Evolutionary conservation across 345 rosid species (phyloP), one percentile per base, ranked within the genome.

Genomic region (Cardamine occulta): DNA sequence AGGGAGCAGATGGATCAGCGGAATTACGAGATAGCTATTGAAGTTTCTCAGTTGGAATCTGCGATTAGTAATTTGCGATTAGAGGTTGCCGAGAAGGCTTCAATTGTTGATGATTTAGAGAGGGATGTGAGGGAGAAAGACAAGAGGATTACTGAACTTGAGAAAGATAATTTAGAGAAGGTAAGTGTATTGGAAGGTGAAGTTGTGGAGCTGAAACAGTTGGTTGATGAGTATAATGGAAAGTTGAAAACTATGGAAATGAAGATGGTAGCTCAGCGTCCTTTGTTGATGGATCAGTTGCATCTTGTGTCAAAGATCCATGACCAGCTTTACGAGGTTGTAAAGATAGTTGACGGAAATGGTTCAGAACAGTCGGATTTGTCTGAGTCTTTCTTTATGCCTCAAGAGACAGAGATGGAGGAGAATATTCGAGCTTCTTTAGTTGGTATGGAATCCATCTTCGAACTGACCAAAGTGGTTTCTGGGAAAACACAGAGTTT

Each of bases 21-120:
- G 65, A 96, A 96, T 73, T 96, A 89, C 68, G 98, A 93, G 85
- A 93, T 96, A 70, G 99, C 99, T 42, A 91, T 96, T 62, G 99
- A 96, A 81, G 98, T 96, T 80, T 96, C 98, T 15, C 91, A 93
- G 85, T 89, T 96, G 62, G 98, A 96, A 82, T 93, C 98, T 40
- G 79, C 94, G 0, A 89, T 96, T 72, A 82, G 89, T 77, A 85
- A 87, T 47, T 77, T 96, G 77, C 79, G 84, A 71, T 91, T 87
- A 8, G 98, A 93, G 73, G 88, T 88, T 51, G 87, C 76, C 0
- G 82, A 86, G 76, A 96, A 89, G 80, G 80, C 80, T 69, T 79
- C 71, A 4, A 10, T 35, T 53, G 54, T 89, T 40, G 93, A 89
- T 69, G 81, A 79, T 59, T 84, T 90, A 66, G 89, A 90, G 87